phyloP scores from a whole-genome alignment of 169 alveolate species.

The Eimeria necatrix region DNA sequence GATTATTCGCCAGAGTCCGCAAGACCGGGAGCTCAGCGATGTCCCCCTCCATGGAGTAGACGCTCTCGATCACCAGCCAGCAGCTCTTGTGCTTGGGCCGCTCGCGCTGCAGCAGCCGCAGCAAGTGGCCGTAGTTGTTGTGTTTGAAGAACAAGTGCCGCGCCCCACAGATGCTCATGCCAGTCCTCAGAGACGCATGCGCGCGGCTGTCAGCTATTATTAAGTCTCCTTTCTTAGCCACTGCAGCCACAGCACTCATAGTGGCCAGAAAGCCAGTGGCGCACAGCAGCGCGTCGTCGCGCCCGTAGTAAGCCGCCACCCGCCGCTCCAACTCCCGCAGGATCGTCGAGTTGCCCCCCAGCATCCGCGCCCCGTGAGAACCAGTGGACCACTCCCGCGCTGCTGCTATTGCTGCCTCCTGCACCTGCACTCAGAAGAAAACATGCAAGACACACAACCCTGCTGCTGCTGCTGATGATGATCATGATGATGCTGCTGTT shows the following conservation, averaged over 20 bases:
- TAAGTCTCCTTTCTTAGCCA: constrained; percentile 83
- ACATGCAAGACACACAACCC: too few relatives aligned
- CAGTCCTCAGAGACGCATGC: constrained; percentile 87
- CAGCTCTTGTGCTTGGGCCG: constrained; percentile 83
- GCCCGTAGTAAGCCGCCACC: constrained; percentile 85
- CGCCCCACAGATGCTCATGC: constrained; percentile 87
- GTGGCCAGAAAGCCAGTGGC: constrained; percentile 89
- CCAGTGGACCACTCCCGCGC: constrained; percentile 88
- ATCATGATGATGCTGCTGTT: too few relatives aligned
- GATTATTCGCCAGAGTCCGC: constrained; percentile 83
- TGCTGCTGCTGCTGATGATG: too few relatives aligned
- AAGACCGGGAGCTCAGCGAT: constrained; percentile 88
- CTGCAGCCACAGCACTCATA: constrained; percentile 87
- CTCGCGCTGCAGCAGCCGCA: constrained; percentile 82
- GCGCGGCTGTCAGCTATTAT: constrained; percentile 85
- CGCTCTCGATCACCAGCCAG: constrained; percentile 91
- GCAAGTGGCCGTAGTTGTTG: constrained; percentile 86
- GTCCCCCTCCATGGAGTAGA: constrained; percentile 95
- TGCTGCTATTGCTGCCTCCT: constrained; percentile 87
- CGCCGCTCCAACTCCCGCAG: constrained; percentile 85
- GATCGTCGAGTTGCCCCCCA: constrained; percentile 88
- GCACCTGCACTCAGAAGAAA: too few relatives aligned
- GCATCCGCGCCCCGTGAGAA: constrained; percentile 89
- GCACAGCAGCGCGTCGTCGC: constrained; percentile 86
- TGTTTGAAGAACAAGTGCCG: constrained; percentile 86